Conservation (phyloP, 345 rosid species). For the Pistacia atlantica region DNA sequence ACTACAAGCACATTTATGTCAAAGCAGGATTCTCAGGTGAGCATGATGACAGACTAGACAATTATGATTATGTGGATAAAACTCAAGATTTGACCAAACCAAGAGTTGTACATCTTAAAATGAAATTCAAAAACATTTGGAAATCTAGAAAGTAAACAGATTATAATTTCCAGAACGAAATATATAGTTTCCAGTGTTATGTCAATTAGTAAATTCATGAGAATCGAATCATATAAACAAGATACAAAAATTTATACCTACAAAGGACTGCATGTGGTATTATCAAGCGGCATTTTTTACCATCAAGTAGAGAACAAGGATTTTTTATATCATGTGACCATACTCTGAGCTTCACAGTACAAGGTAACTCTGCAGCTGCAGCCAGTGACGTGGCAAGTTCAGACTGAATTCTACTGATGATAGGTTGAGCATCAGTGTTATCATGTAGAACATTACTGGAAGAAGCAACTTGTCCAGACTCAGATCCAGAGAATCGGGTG, state of each 20-base stretch:
- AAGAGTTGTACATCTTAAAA: not conserved
- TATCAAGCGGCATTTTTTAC: conserved; percentile 65
- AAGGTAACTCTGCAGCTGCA: conserved; percentile 92
- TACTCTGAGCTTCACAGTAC: conserved; percentile 88
- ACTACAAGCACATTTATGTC: conserved; percentile 50
- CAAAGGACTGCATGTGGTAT: conserved; percentile 97
- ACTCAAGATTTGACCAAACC: not conserved
- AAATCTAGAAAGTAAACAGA: not conserved
- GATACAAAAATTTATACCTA: conserved; percentile 49
- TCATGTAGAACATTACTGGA: conserved; percentile 36
- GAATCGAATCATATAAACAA: conserved; percentile 7
- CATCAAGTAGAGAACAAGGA: conserved; percentile 64
- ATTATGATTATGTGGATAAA: conserved; percentile 5
- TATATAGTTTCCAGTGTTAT: not conserved
- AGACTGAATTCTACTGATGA: conserved; percentile 62
- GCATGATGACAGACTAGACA: conserved; percentile 10
- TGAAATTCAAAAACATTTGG: not conserved
- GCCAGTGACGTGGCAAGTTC: conserved; percentile 83
- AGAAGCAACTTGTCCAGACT: conserved; percentile 40
- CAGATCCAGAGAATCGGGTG: conserved; percentile 46
- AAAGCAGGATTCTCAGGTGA: conserved; percentile 6
- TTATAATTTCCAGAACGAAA: not conserved
- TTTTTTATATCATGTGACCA: conserved; percentile 82
- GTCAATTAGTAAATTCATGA: not conserved
- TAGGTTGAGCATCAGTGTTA: conserved; percentile 50